Base-by-base conservation (phyloP, 441 rosid species). In the Erodium texanum region DNA sequence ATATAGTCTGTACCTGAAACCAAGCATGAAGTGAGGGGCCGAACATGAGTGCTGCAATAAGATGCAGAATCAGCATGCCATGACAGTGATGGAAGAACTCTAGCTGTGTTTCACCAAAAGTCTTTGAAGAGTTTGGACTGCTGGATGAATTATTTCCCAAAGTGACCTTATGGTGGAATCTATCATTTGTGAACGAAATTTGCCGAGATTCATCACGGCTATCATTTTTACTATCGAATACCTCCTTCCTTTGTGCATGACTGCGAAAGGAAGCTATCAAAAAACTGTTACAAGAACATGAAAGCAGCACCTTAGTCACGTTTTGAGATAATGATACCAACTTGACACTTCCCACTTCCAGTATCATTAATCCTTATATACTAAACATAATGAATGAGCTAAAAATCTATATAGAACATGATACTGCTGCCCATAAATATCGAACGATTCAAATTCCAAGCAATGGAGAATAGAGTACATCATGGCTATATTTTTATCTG, bases 21-120 rank as follows among this genome's bases (percentile, higher is more conserved):
- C 96, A 92, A 64, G 99, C 96, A 11, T 79, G 81, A 34, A 94
- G 84, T 43, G 99, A 89, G 62, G 99, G 99, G 58, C 79, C 89
- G 67, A 94, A 86, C 99, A 94, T 92, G 71, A 89, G 78, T 58
- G 89, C 70, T 22, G 91, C 87, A 70, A 92, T 82, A 73, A 94
- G 82, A 84, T 92, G 97, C 69, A 94, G 83, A 56, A 87, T 75
- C 69, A 92, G 79, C 79, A 89, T 71, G 75, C 98, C 95, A 79
- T 94, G 98, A 67, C 68, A 81, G 71, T 85, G 92, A 83, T 87
- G 84, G 79, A 94, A 94, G 73, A 78, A 78, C 77, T 94, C 99
- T 72, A 87, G 70, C 78, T 92, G 99, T 14, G 96, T 83, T 77
- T 88, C 97, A 50, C 81, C 78, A 66, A 84, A 94, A 78, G 85